Percentiles rank a stretch among this genome's conserved stretches.
phyloP scores from a whole-genome alignment of 164 flowering plant species.

The Magnolia kwangsiensis region DNA sequence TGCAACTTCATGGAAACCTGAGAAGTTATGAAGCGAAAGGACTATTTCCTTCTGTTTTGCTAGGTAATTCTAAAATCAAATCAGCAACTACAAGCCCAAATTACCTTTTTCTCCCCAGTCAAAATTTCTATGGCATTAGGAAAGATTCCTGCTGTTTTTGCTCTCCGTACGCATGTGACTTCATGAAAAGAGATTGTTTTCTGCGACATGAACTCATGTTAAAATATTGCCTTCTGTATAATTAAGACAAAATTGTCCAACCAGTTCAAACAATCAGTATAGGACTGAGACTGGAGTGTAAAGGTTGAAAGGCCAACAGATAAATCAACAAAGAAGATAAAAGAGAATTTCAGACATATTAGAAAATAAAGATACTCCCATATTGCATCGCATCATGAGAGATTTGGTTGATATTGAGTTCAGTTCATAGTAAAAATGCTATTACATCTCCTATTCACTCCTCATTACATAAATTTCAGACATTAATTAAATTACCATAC shows the following conservation, averaged over 20 bases:
- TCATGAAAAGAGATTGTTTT: constrained; percentile 69
- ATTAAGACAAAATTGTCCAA: neutral
- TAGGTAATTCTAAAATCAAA: neutral
- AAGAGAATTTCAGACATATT: neutral
- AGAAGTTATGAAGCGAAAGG: neutral
- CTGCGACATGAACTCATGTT: constrained; percentile 37
- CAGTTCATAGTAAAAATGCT: too few relatives aligned
- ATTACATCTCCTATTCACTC: too few relatives aligned
- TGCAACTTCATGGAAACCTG: neutral
- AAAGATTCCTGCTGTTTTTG: constrained; percentile 90
- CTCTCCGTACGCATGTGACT: constrained; percentile 70
- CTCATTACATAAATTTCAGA: too few relatives aligned
- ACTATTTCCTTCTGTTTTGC: neutral
- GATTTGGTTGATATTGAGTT: too few relatives aligned
- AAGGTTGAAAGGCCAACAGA: neutral
- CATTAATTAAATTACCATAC: too few relatives aligned
- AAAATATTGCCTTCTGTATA: neutral
- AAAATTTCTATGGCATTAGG: constrained; percentile 92
- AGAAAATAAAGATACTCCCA: neutral
- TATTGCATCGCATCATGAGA: too few relatives aligned
- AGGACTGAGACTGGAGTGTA: neutral
- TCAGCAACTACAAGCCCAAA: neutral
- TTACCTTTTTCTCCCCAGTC: constrained; percentile 72
- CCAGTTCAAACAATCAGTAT: neutral
- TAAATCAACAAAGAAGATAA: neutral